Evolutionary conservation across 345 rosid genomes (phyloP), one percentile per base, ranked within the genome.

Genomic region (Lepidium sativum): DNA sequence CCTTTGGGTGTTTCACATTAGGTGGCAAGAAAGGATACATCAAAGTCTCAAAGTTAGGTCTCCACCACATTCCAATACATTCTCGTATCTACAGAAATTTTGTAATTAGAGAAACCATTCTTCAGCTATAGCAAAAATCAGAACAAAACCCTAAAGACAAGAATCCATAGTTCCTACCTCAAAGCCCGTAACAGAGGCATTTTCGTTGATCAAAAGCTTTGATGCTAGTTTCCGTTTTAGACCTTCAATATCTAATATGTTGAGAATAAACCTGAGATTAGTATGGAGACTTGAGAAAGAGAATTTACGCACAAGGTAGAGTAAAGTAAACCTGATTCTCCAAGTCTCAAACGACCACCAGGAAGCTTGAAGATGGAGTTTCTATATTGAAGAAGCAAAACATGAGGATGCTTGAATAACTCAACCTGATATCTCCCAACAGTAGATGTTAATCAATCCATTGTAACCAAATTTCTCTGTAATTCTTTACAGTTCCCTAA

Each of bases 41-140:
- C 67, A 79, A 35, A 8, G 86, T 73, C 77, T 89, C 96, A 55
- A 89, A 89, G 67, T 86, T 90, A 20, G 89, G 75, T 76, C 84
- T 82, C 98, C 98, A 86, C 96, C 96, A 89, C 83, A 77, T 83
- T 5, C 96, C 97, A 51, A 89, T 81, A 64, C 95, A 89, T 71
- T 86, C 97, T 54, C 82, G 85, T 13, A 87, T 78, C 97, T 92
- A 14, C 5, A 52, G 37, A 9, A 71, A 9, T 13, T 16, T 35
- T 32, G 10, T 45, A 38, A 58, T 47, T 17, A 6, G 20, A 47
- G 10, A 52, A 40, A 57, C 42, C 51, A 65, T 67, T 60, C 5
- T 17, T 51, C 49, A 40, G 35, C 45, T 38, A 25, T 25, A 44
- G n/a, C 2, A 8, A 35, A 15, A 34, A 25, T 32, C 52, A 56